Base-by-base conservation (phyloP, 2,329 filamentous ascomycete species). In the Albifimbria verrucaria region DNA sequence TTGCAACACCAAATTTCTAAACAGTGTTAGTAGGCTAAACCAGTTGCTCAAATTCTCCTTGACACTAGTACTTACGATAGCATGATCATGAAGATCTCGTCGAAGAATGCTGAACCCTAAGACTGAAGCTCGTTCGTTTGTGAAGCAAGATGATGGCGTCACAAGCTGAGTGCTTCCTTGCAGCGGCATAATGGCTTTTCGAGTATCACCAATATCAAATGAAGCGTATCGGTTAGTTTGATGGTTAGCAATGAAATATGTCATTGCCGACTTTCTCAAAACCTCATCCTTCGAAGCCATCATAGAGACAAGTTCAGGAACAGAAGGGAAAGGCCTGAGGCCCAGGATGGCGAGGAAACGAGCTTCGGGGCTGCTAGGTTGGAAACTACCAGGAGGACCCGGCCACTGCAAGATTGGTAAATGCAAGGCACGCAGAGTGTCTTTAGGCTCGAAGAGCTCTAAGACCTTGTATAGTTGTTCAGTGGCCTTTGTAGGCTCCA, bases 361-460 rank as follows among this genome's bases (percentile, higher is more conserved):
- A 1, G 83, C 91, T 70, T 99, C 94, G 1, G 76, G 71, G 58
- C 85, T 89, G 50, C 70, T 75, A n/a, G 80, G 69, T 47, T 83
- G 79, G 66, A 86, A 90, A 55, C 80, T 83, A 3, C 86, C 80
- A 11, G 77, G 75, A 21, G 77, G 75, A 0, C 81, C 89, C 3
- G 89, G 89, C 92, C 92, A 97, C 65, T 91, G 89, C 42, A 95
- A 70, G 3, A 96, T 78, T 0, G 89, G 89, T 9, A 97, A 70
- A 3, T 82, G 80, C 11, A 97, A 78, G 20, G 82, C 77, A 32
- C 89, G 81, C 7, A 95, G 76, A 1, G 81, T 72, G 39, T 87
- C 84, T 51, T 87, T 87, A 4, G 92, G 92, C 66, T 93, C 89
- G 64, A 88, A 96, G 0, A 97, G 78, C 53, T 96, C 89, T 1